These are phyloP conservation scores for Calycina herbarum DNA, from an alignment of 2,329 filamentous ascomycete genomes.

Conservation along the genomic window DNA sequence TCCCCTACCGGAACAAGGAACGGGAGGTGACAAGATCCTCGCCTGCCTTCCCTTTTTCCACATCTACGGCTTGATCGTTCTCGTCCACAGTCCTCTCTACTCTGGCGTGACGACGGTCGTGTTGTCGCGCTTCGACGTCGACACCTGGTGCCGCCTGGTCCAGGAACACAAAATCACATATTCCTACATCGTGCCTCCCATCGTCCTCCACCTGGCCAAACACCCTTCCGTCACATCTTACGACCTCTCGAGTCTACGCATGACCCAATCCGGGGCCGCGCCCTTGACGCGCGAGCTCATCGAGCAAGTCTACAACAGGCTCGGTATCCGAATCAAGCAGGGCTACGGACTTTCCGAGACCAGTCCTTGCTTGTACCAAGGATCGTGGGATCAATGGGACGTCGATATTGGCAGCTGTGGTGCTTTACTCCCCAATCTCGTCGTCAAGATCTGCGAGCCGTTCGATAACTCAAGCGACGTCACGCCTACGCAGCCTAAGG, in stretches of 20 bases:
- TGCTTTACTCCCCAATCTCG: constrained; percentile 15
- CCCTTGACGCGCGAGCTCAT: constrained; percentile 78
- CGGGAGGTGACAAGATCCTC: constrained; percentile 66
- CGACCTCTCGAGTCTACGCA: constrained; percentile 73
- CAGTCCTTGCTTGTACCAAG: constrained; percentile 65
- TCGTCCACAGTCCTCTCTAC: too few relatives aligned
- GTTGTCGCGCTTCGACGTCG: too few relatives aligned
- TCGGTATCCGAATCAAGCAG: constrained; percentile 79
- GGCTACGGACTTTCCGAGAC: constrained; percentile 88
- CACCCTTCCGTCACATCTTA: constrained; percentile 74
- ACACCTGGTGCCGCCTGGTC: constrained; percentile 39
- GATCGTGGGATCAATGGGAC: constrained; percentile 43
- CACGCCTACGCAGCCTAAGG: constrained; percentile 2
- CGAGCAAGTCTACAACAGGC: constrained; percentile 67
- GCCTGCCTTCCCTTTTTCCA: constrained; percentile 85
- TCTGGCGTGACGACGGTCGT: too few relatives aligned
- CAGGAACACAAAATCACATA: constrained; percentile 74
- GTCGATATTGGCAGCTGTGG: constrained; percentile 16
- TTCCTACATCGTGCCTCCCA: constrained; percentile 77
- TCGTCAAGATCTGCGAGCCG: not conserved
- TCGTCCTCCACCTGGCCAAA: constrained; percentile 77
- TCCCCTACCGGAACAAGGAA: constrained; percentile 33
- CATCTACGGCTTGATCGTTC: constrained; percentile 50
- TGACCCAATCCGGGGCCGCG: constrained; percentile 82
- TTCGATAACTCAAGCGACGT: constrained; percentile 9